A percentile compares a stretch with the other conserved stretches of the same genome.
Evolutionary conservation across 306 rosid species (phyloP).

Genomic region (Trifolium dubium): DNA sequence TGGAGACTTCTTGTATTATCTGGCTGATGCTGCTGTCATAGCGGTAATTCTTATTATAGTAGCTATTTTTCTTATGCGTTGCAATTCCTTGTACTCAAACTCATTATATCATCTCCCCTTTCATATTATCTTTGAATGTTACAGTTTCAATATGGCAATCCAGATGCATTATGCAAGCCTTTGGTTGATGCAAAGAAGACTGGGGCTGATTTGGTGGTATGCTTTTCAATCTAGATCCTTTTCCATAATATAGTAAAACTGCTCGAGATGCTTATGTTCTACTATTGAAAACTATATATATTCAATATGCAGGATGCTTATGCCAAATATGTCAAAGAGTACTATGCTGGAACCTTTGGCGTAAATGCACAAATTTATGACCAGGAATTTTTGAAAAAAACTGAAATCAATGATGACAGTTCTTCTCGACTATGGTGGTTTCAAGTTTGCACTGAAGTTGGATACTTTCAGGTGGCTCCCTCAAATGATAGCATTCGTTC

Average conservation of each 20-base stretch:
- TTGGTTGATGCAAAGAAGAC: slow-evolving; percentile 82
- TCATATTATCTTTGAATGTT: slow-evolving; percentile 41
- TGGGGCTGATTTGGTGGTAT: slow-evolving; percentile 87
- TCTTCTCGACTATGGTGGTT: slow-evolving; percentile 94
- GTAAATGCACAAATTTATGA: slow-evolving; percentile 55
- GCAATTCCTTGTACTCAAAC: slow-evolving; percentile 25
- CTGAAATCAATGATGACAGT: slow-evolving; percentile 55
- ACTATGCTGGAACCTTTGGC: slow-evolving; percentile 65
- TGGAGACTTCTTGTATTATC: slow-evolving; percentile 84
- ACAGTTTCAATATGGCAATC: slow-evolving; percentile 99
- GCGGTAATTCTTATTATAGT: slow-evolving; percentile 60
- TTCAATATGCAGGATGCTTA: slow-evolving; percentile 67
- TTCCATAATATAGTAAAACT: no score
- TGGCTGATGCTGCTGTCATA: slow-evolving; percentile 84
- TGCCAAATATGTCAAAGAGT: slow-evolving; percentile 85
- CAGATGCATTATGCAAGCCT: slow-evolving; percentile 79
- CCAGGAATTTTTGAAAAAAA: slow-evolving; percentile 73
- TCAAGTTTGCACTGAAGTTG: slow-evolving; percentile 98
- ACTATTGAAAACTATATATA: neutral
- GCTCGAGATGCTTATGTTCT: neutral
- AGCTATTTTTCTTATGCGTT: slow-evolving; percentile 16
- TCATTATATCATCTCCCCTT: slow-evolving; percentile 11
- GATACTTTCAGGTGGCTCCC: slow-evolving; percentile 95
- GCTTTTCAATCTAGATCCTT: slow-evolving; percentile 27
- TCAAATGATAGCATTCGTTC: slow-evolving; percentile 89